Evolutionary conservation across 371 early-diverging fungal species (phyloP).

Genomic region (Sporodiniella umbellata): DNA sequence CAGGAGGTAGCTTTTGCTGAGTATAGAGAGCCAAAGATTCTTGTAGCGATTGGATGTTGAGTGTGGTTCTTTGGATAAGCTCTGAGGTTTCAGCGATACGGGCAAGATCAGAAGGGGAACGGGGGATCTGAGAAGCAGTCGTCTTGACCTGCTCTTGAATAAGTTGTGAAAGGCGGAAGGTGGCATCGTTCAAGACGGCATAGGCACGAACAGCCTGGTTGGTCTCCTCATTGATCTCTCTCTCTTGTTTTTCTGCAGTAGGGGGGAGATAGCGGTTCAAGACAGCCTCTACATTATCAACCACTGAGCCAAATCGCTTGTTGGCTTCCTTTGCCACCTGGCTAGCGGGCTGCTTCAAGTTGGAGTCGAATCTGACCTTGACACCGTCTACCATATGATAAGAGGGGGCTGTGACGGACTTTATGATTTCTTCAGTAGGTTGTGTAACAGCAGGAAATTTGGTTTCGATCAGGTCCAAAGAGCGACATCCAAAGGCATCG

Average conservation of each 20-base stretch:
- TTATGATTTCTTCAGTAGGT: conserved; percentile 60
- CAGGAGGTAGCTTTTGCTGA: conserved; percentile 9
- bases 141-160: conserved; percentile 28
- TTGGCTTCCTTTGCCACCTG: conserved; percentile 50
- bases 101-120: conserved; percentile 34
- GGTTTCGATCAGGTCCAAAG: conserved; percentile 67
- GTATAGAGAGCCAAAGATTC: conserved; percentile 28
- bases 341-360: conserved; percentile 37
- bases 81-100: conserved; percentile 28
- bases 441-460: conserved; percentile 65
- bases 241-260: conserved; percentile 10
- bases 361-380: conserved; percentile 38
- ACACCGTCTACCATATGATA: conserved; percentile 24
- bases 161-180: conserved; percentile 27
- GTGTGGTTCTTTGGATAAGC: conserved; percentile 25
- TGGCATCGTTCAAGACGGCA: conserved; percentile 27
- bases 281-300: conserved; percentile 50
- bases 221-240: conserved; percentile 26
- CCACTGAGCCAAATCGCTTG: conserved; percentile 39
- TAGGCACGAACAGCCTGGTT: conserved; percentile 43
- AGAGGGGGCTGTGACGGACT: conserved; percentile 22
- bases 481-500: conserved; percentile 63
- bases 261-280: conserved; percentile 51
- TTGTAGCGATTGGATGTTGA: conserved; percentile 34
- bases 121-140: conserved; percentile 25